A percentile compares a stretch with the other conserved stretches of the same genome.
Conservation (phyloP, 2,329 filamentous ascomycete species). For the Aspergillus quadrilineatus region DNA sequence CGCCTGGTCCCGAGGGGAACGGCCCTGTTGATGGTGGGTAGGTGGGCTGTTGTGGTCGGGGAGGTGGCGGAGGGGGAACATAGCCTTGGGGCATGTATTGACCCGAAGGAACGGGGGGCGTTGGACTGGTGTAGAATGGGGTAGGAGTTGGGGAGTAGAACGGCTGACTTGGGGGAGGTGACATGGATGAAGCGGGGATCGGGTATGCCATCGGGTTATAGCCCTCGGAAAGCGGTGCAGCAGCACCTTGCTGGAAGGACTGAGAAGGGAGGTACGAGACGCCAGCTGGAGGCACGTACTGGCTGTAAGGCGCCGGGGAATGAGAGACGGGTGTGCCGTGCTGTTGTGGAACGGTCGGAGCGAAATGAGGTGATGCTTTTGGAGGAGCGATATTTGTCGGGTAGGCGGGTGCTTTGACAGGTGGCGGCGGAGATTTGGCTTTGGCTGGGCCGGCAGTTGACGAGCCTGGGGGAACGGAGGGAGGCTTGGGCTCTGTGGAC, state of each 20-base stretch:
- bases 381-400: conserved; percentile 41
- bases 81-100: conserved; percentile 61
- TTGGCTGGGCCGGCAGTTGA: conserved; percentile 48
- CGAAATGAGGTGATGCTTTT: conserved; percentile 39
- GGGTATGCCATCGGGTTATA: conserved; percentile 55
- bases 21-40: conserved; percentile 50
- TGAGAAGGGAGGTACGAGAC: conserved; percentile 31
- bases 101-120: conserved; percentile 38
- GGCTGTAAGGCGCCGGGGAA: conserved; percentile 38
- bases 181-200: conserved; percentile 39
- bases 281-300: conserved; percentile 31
- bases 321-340: conserved; percentile 34
- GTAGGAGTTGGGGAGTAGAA: conserved; percentile 37
- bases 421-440: conserved; percentile 41
- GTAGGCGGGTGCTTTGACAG: conserved; percentile 34
- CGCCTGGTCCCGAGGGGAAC: conserved; percentile 55
- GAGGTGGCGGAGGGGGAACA: conserved; percentile 66
- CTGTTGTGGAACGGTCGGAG: conserved; percentile 27
- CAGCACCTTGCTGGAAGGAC: conserved; percentile 44
- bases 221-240: conserved; percentile 42
- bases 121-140: conserved; percentile 39
- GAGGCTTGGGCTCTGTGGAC: conserved; percentile 66
- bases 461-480: conserved; percentile 34
- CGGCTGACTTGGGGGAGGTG: conserved; percentile 44
- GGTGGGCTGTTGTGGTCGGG: conserved; percentile 56